phyloP scores from a whole-genome alignment of 2,329 filamentous ascomycete species.

The Tolypocladium cylindrosporum region DNA sequence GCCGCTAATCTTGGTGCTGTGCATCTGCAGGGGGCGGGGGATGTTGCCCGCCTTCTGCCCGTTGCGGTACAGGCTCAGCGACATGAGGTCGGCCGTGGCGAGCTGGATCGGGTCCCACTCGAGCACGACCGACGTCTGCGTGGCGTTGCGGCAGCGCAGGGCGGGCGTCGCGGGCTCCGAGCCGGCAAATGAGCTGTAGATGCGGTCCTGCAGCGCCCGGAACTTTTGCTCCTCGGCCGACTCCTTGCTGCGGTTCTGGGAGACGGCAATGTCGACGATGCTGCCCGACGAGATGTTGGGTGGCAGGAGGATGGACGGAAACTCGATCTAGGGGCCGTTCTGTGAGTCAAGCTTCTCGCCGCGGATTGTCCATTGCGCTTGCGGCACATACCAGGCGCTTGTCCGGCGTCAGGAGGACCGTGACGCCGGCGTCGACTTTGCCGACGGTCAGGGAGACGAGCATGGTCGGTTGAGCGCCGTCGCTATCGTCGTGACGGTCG shows the following conservation, averaged over 20 bases:
- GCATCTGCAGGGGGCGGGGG: constrained; percentile 74
- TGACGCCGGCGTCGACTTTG: constrained; percentile 98
- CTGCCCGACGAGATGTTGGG: constrained; percentile 91
- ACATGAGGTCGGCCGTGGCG: constrained; percentile 83
- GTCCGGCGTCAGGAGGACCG: constrained; percentile 90
- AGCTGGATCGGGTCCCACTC: constrained; percentile 96
- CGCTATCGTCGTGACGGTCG: background rate
- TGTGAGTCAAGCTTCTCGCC: background rate
- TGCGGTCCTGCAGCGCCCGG: constrained; percentile 75
- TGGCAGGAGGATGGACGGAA: constrained; percentile 92
- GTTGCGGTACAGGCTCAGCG: constrained; percentile 86
- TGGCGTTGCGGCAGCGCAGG: constrained; percentile 90
- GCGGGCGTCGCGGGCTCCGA: constrained; percentile 65
- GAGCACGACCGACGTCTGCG: constrained; percentile 94
- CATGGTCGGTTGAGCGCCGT: constrained; percentile 43
- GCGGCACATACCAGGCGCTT: constrained; percentile 70
- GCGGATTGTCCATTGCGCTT: background rate
- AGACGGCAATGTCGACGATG: constrained; percentile 95
- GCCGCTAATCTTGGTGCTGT: constrained; percentile 93
- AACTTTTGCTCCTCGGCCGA: constrained; percentile 65
- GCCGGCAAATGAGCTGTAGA: constrained; percentile 78
- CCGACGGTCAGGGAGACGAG: constrained; percentile 95
- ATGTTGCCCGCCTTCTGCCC: constrained; percentile 95
- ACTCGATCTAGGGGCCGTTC: constrained; percentile 68
- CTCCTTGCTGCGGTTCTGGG: constrained; percentile 77